Evolutionary conservation across 2,329 filamentous ascomycete genomes (phyloP), one percentile per base, ranked within the genome.

Genomic region (Hymenoscyphus occultus): DNA sequence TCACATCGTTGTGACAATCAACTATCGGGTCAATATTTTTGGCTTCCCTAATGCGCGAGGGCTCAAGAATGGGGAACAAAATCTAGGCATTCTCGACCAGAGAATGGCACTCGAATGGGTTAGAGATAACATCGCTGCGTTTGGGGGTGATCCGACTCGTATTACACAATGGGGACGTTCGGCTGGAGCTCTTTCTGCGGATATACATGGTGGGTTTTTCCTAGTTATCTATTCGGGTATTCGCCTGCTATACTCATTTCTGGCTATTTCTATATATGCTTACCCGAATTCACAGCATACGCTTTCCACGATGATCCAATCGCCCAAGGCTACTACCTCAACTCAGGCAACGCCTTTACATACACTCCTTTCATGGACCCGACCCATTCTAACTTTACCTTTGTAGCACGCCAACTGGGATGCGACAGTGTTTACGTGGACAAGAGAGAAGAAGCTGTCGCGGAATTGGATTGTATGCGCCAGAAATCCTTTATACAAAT

Each of bases 21-120:
- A 39, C 22, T 65, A 64, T 31, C 35, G 68, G 39, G 22, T 69
- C 3, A 63, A 63, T 39, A 69, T 71, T n/a, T 63, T 71, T 59
- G 70, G 69, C 7, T 71, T 68, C 45, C 66, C 66, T 42, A 60
- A 78, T 80, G 59, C 80, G 80, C 61, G 74, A 78, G 70, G 70
- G 51, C 65, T 63, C 13, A 63, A 69, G 16, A 22, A 28, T 5
- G 32, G 61, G 2, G 57, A 64, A 39, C 58, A 66, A 40, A 71
- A 71, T 45, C 39, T 70, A 10, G 89, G 88, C 1, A 76, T 90
- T 62, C 78, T 81, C 66, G 87, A 90, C 71, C 86, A 89, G 75
- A 80, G 83, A 67, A 72, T 82, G 31, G 80, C 84, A 12, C 77
- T 89, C 19, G 76, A 79, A 65, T 90, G 86, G 86, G 80, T 89